Evolutionary conservation across 2,329 filamentous ascomycete genomes (phyloP).

Genomic region (Huntiella omanensis): DNA sequence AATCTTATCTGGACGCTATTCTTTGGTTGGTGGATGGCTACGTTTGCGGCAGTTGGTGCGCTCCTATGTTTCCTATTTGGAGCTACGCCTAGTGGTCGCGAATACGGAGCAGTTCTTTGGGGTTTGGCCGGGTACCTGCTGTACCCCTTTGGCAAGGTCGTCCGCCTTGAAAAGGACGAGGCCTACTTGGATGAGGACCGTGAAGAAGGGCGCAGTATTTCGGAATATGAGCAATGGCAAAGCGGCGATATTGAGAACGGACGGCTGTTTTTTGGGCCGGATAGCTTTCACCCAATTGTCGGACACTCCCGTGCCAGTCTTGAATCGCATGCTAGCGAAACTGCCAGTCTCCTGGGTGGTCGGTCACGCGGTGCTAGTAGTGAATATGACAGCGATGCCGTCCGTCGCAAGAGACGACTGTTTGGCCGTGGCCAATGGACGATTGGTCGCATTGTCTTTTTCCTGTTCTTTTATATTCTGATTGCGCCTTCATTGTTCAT

Average conservation of each 20-base stretch:
- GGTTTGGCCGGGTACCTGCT: slow-evolving; percentile 74
- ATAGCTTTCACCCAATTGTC: slow-evolving; percentile 53
- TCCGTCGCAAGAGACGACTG: slow-evolving; percentile 49
- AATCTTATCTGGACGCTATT: slow-evolving; percentile 79
- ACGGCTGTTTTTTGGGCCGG: slow-evolving; percentile 84
- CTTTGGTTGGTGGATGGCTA: slow-evolving; percentile 92
- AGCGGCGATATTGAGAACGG: slow-evolving; percentile 92
- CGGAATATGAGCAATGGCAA: slow-evolving; percentile 98
- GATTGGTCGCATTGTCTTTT: slow-evolving; percentile 84
- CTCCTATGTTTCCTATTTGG: slow-evolving; percentile 62
- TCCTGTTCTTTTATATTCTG: slow-evolving; percentile 85
- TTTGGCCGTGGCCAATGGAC: slow-evolving; percentile 97
- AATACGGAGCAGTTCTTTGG: slow-evolving; percentile 72
- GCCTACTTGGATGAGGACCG: slow-evolving; percentile 87
- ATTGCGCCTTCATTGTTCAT: slow-evolving; percentile 72
- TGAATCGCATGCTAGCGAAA: slow-evolving; percentile 69
- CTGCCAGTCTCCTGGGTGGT: slow-evolving; percentile 66
- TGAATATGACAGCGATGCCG: slow-evolving; percentile 14
- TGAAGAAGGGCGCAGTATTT: slow-evolving; percentile 89
- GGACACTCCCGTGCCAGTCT: slow-evolving; percentile 75
- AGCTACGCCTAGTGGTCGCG: slow-evolving; percentile 59
- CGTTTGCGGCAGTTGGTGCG: slow-evolving; percentile 56
- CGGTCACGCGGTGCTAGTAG: slow-evolving; percentile 20
- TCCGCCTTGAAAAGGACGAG: slow-evolving; percentile 83
- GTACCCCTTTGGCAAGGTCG: slow-evolving; percentile 94